Base-by-base conservation (phyloP, 2,329 filamentous ascomycete species). In the Calonectria leucothoes region DNA sequence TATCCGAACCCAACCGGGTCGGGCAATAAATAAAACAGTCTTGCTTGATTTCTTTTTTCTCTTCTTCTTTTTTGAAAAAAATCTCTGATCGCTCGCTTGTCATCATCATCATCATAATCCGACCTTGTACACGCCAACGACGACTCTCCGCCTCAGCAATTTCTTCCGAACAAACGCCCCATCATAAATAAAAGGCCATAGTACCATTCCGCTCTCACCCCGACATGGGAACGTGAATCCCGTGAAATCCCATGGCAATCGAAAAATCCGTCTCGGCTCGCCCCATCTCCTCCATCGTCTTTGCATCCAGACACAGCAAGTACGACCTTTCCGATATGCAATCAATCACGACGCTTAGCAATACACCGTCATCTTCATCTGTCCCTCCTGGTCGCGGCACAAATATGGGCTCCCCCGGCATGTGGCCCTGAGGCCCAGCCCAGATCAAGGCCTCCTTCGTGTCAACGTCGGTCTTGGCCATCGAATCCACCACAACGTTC, bases 361-460 rank as follows among this genome's bases (percentile, higher is more conserved):
- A 70, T 1, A 91, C 88, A 0, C 92, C 92, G 69, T 92, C 91
- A 76, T 94, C 93, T 79, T 94, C 92, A 0, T 85, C 87, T 5
- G 75, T 77, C 0, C 85, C 82, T 7, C 79, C 83, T 5, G 86
- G 84, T 10, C 83, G 80, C 1, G 88, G 84, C 1, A 95, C 86
- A 74, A 94, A 95, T 37, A 95, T 91, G 0, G 93, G 87, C 82
- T 95, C 93, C 2, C 93, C 91, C 0, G 93, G 93, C 0, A 91
- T 93, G 77, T 94, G 92, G 0, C 89, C 91, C 1, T 84, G 81
- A 0, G 86, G 85, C 0, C 86, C 86, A 14, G 89, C 86, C 93
- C 93, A 95, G 73, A 89, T 85, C 4, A 89, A 74, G 0, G 86
- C 85, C 33, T 87, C 85, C 14, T 88, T 84, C 0, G 89, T 92